Percentiles rank a stretch among this genome's conserved stretches.
Conservation (phyloP, 495 filamentous ascomycete genomes). For the Tuber magnatum region DNA sequence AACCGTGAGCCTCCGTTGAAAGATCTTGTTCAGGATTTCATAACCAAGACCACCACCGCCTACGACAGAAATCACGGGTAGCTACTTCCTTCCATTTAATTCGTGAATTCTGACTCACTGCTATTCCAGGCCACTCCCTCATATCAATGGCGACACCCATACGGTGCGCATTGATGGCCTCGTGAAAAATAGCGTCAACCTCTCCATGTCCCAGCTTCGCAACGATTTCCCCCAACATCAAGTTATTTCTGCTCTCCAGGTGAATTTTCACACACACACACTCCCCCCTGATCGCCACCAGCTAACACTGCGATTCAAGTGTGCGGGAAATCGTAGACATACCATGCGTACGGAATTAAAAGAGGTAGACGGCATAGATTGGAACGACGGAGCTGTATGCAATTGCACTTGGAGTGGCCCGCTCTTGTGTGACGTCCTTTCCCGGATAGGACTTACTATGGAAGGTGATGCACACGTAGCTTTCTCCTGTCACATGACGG, state of each 20-base stretch:
- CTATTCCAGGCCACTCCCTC: slow-evolving; percentile 36
- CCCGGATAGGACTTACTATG: slow-evolving; percentile 42
- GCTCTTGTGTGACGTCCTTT: slow-evolving; percentile 51
- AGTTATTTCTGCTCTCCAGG: slow-evolving; percentile 50
- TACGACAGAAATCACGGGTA: slow-evolving; percentile 43
- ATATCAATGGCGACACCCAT: slow-evolving; percentile 34
- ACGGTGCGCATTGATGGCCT: slow-evolving; percentile 33
- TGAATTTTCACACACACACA: background rate
- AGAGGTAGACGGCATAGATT: slow-evolving; percentile 58
- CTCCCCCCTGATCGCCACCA: background rate
- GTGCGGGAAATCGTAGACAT: slow-evolving; percentile 58
- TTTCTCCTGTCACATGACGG: slow-evolving; percentile 50
- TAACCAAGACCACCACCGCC: slow-evolving; percentile 33
- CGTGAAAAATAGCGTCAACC: slow-evolving; percentile 22
- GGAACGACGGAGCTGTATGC: slow-evolving; percentile 58
- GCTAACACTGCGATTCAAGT: slow-evolving; percentile 43
- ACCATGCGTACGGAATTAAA: slow-evolving; percentile 57
- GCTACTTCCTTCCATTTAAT: background rate
- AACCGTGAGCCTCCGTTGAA: slow-evolving; percentile 38
- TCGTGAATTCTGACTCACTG: background rate
- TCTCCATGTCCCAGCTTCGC: slow-evolving; percentile 42
- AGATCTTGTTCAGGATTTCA: slow-evolving; percentile 37
- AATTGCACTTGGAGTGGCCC: slow-evolving; percentile 57
- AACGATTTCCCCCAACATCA: slow-evolving; percentile 50
- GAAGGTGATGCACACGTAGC: slow-evolving; percentile 46